phyloP scores from a whole-genome alignment of 2,329 filamentous ascomycete genomes.

The Neofusicoccum ribis region DNA sequence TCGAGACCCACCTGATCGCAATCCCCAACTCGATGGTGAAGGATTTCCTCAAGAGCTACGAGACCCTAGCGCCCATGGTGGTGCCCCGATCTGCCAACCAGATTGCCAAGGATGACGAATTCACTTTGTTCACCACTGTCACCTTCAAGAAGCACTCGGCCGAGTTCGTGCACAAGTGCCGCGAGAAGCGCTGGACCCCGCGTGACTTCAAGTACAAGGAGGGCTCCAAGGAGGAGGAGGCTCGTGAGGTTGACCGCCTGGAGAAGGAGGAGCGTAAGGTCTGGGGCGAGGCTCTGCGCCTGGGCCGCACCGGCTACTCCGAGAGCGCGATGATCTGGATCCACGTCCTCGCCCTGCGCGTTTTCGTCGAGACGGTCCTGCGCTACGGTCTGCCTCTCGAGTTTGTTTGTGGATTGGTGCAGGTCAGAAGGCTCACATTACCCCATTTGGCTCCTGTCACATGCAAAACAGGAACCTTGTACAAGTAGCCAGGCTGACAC shows the following conservation, averaged over 20 bases:
- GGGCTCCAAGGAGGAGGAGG: slow-evolving; percentile 85
- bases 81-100: slow-evolving; percentile 84
- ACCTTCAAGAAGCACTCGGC: slow-evolving; percentile 87
- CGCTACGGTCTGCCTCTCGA: slow-evolving; percentile 90
- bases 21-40: slow-evolving; percentile 79
- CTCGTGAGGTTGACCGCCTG: slow-evolving; percentile 79
- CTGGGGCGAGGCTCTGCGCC: slow-evolving; percentile 85
- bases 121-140: slow-evolving; percentile 82
- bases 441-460: background rate
- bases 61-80: slow-evolving; percentile 86
- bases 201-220: slow-evolving; percentile 92
- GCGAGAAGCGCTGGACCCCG: slow-evolving; percentile 92
- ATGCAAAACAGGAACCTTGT: background rate
- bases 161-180: slow-evolving; percentile 89
- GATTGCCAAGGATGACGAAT: slow-evolving; percentile 85
- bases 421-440: slow-evolving; percentile 55
- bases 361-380: slow-evolving; percentile 98
- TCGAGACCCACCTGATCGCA: slow-evolving; percentile 91
- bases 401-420: slow-evolving; percentile 80
- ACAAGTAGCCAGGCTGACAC: background rate
- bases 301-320: slow-evolving; percentile 90
- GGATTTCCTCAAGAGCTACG: slow-evolving; percentile 87
- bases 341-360: slow-evolving; percentile 83
- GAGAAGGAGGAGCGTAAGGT: slow-evolving; percentile 85
- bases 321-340: slow-evolving; percentile 96